These are phyloP conservation scores for Russula griseocarnosa DNA, from an alignment of 768 basidiomycete species.

Conservation along the genomic window DNA sequence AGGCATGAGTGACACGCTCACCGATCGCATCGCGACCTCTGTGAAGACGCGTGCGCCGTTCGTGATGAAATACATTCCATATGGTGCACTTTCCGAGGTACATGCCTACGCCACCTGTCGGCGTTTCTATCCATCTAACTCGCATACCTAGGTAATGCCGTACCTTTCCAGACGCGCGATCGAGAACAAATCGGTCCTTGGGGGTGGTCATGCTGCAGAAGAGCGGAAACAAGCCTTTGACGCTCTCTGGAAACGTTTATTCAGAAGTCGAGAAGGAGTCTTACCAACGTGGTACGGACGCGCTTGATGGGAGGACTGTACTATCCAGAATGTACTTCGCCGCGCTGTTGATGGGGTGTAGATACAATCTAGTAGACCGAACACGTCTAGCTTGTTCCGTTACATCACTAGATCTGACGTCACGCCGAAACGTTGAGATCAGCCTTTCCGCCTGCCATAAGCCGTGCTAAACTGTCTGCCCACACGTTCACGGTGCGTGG, in stretches of 20 bases:
- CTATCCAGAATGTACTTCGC: background rate
- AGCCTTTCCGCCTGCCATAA: background rate
- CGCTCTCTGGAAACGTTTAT: conserved; percentile 44
- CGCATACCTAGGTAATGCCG: conserved; percentile 65
- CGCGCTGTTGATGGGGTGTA: background rate
- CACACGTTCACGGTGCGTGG: background rate
- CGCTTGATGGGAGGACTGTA: background rate
- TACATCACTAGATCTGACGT: background rate
- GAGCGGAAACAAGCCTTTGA: conserved; percentile 55
- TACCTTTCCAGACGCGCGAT: conserved; percentile 85
- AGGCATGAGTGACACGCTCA: conserved; percentile 88
- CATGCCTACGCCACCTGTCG: conserved; percentile 16
- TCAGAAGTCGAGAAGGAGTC: background rate
- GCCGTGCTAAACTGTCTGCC: background rate
- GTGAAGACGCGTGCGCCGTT: conserved; percentile 57
- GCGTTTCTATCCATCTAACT: conserved; percentile 23
- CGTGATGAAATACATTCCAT: conserved; percentile 81
- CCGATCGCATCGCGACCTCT: conserved; percentile 58
- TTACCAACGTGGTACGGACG: background rate
- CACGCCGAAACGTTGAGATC: background rate
- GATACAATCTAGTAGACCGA: background rate
- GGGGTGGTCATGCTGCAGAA: conserved; percentile 58
- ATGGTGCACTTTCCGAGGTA: conserved; percentile 67
- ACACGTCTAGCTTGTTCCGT: background rate
- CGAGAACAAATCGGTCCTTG: conserved; percentile 89